Evolutionary conservation across 1,284 basidiomycete genomes (phyloP).

Genomic region (Trichosporon asahii): DNA sequence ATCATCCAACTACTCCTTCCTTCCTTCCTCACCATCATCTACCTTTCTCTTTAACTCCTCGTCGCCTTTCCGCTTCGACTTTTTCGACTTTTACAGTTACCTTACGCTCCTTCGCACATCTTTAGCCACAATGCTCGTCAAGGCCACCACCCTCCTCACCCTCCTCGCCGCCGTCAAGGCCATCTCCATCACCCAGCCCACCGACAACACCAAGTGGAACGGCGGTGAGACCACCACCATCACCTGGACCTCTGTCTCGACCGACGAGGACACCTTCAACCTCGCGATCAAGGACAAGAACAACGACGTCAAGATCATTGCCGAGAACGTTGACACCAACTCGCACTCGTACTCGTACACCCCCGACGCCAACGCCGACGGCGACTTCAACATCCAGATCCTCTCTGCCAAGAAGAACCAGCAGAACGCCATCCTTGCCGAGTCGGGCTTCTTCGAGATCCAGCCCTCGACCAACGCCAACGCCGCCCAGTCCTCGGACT

Average conservation of each 20-base stretch:
- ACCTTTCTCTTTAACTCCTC: not conserved
- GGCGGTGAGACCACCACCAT: constrained; percentile 33
- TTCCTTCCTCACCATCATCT: not conserved
- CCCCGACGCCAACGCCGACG: constrained; percentile 28
- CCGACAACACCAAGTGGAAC: constrained; percentile 34
- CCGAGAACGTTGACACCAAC: constrained; percentile 33
- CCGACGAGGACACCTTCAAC: constrained; percentile 40
- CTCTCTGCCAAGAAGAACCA: constrained; percentile 20
- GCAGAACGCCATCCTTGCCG: constrained; percentile 40
- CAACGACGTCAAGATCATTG: constrained; percentile 45
- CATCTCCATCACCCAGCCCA: constrained; percentile 38
- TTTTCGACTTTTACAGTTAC: not conserved
- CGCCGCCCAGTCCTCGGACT: constrained; percentile 2
- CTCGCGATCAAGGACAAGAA: constrained; percentile 36
- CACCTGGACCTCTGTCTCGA: constrained; percentile 39
- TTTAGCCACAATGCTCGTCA: constrained; percentile 25
- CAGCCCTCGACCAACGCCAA: constrained; percentile 24
- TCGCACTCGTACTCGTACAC: constrained; percentile 39
- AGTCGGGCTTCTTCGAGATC: constrained; percentile 41
- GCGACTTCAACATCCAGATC: constrained; percentile 31
- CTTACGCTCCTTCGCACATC: not conserved
- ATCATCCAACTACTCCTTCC: not conserved
- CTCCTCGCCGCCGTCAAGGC: constrained; percentile 30
- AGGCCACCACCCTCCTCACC: constrained; percentile 24
- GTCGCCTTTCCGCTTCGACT: not conserved